Percentiles rank a stretch among this genome's conserved stretches.
Conservation (phyloP, 106 monocot genomes). For the Amphibolis antarctica region DNA sequence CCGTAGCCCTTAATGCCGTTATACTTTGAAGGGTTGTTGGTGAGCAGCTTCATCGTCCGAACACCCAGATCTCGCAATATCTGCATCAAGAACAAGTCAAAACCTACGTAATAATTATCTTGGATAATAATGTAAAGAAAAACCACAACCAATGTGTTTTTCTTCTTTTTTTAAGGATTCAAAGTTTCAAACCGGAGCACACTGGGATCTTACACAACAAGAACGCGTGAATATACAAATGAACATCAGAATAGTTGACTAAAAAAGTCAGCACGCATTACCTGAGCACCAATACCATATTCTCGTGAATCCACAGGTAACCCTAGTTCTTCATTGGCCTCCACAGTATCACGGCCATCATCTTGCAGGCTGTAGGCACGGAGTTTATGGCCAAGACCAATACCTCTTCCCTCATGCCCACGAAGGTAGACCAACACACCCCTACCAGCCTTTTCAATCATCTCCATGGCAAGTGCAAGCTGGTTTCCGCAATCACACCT, state of each 20-base stretch:
- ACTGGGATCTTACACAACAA: too few relatives aligned
- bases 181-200: neutral
- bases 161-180: neutral
- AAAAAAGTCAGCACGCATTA: neutral
- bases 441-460: conserved; percentile 77
- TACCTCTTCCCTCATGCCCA: conserved; percentile 93
- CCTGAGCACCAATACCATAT: conserved; percentile 97
- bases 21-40: conserved; percentile 92
- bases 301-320: conserved; percentile 90
- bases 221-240: too few relatives aligned
- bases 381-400: conserved; percentile 94
- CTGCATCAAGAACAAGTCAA: conserved; percentile 16
- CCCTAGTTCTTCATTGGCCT: conserved; percentile 87
- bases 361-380: conserved; percentile 97
- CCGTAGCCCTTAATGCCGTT: conserved; percentile 85
- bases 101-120: too few relatives aligned
- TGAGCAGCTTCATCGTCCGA: conserved; percentile 79
- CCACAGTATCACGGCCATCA: conserved; percentile 84
- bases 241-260: too few relatives aligned
- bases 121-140: too few relatives aligned
- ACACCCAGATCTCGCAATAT: conserved; percentile 87
- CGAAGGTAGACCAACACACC: conserved; percentile 92
- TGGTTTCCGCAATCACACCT: conserved; percentile 93
- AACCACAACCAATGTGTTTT: too few relatives aligned
- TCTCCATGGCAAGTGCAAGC: conserved; percentile 64